Evolutionary conservation across 148 eudicot genomes (phyloP), one percentile per base, ranked within the genome.

Genomic region (Heliamphora exappendiculata): DNA sequence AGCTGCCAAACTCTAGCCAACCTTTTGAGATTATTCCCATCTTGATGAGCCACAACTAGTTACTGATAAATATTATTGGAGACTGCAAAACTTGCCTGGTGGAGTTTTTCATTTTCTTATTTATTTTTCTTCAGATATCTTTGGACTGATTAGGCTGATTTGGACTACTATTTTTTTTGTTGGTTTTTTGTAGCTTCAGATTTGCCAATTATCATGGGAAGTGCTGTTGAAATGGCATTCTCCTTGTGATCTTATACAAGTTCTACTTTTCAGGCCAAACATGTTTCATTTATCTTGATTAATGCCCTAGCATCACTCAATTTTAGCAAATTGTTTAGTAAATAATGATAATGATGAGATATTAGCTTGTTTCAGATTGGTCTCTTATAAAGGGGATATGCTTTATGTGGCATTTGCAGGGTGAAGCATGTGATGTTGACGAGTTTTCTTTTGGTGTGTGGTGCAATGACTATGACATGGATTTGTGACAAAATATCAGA

Each of bases 401-500:
- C 1, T 55, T 70, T 78, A 17, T 34, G 45, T 77, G 57, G 54
- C 36, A 6, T 69, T 83, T 84, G 59, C 90, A 95, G 98, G 84
- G 87, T 86, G 75, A 89, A 88, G 82, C 98, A 95, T 83, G 96
- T 95, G 76, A 87, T 91, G 86, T 71, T 92, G 73, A 92, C 98
- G 42, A 88, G 93, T 37, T 83, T 87, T 42, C 82, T 90, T 54
- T 73, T 95, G 90, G 94, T 88, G 37, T 87, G 86, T 72, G 98
- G 98, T 66, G 98, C 98, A 60, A 92, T 91, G 98, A 85, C 90
- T 51, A 91, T 85, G 87, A 88, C 86, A 75, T 95, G 98, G 96
- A 92, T 95, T 51, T 95, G 97, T 87, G 97, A 95, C 84, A 86
- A 87, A 82, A 91, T 95, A 75, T 65, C 98, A 44, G 96, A 95